Evolutionary conservation across 1,284 basidiomycete species (phyloP).

Genomic region (Bondarzewia mesenterica): DNA sequence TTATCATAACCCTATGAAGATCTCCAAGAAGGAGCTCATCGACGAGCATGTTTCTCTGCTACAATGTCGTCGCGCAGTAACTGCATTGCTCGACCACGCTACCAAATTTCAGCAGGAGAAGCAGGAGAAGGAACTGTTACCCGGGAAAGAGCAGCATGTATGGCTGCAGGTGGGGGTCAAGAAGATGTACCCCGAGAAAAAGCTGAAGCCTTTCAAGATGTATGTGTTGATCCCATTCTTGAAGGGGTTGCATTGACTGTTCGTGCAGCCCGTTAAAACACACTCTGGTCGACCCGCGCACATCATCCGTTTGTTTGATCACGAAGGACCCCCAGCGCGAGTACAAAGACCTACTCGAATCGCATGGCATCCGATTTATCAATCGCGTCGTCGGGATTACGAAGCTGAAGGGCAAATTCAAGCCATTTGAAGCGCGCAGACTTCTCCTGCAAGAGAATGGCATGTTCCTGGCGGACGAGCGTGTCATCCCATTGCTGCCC

Average conservation of each 20-base stretch:
- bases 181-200: constrained; percentile 66
- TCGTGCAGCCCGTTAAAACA: constrained; percentile 63
- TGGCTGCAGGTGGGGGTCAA: constrained; percentile 86
- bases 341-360: constrained; percentile 88
- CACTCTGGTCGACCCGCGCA: constrained; percentile 76
- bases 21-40: constrained; percentile 47
- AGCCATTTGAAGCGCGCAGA: constrained; percentile 85
- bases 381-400: constrained; percentile 86
- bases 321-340: constrained; percentile 93
- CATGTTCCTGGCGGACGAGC: constrained; percentile 89
- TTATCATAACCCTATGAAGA: constrained; percentile 14
- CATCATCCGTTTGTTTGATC: constrained; percentile 79
- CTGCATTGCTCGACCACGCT: constrained; percentile 67
- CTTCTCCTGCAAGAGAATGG: constrained; percentile 84
- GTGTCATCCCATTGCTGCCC: constrained; percentile 83
- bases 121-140: constrained; percentile 72
- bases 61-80: constrained; percentile 76
- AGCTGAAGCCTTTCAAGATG: constrained; percentile 81
- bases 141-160: constrained; percentile 72
- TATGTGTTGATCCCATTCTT: constrained; percentile 31
- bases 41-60: constrained; percentile 59
- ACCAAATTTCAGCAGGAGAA: constrained; percentile 53
- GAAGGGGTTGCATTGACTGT: constrained; percentile 28
- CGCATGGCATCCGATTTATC: constrained; percentile 79
- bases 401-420: constrained; percentile 90